These are phyloP conservation scores for sunflower (Helianthus annuus) DNA, from an alignment of 129 eudicot species.

Conservation along the genomic window DNA sequence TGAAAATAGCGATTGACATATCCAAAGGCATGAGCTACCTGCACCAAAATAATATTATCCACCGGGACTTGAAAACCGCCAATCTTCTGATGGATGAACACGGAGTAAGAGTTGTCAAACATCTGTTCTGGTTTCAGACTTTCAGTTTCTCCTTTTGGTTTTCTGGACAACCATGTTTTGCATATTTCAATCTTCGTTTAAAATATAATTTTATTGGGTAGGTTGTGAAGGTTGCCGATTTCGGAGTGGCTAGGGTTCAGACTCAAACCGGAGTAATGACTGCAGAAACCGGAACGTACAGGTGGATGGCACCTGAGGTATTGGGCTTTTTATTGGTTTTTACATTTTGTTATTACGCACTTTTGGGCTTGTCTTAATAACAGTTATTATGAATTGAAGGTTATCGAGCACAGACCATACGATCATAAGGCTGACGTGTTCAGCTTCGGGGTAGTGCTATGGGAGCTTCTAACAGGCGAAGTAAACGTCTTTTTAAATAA, in stretches of 20 bases:
- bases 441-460: conserved; percentile 71
- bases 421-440: conserved; percentile 82
- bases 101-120: conserved; percentile 47
- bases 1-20: conserved; percentile 72
- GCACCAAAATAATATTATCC: conserved; percentile 73
- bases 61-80: conserved; percentile 80
- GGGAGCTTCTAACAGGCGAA: conserved; percentile 86
- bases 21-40: conserved; percentile 76
- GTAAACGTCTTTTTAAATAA: conserved; percentile 37
- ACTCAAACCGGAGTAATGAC: conserved; percentile 79
- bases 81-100: conserved; percentile 83
- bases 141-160: not conserved
- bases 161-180: not conserved
- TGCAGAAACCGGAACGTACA: conserved; percentile 85
- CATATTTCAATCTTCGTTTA: not conserved
- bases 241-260: conserved; percentile 83
- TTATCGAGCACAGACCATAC: conserved; percentile 78
- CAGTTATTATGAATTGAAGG: conserved; percentile 49
- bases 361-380: conserved; percentile 27
- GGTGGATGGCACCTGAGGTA: conserved; percentile 99
- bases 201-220: conserved; percentile 13
- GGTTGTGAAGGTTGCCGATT: conserved; percentile 89
- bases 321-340: conserved; percentile 1
- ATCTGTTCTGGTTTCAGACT: not conserved
- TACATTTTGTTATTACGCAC: not conserved